Base-by-base conservation (phyloP, 192 early-diverging fungal genomes). In the Spizellomyces sp. region DNA sequence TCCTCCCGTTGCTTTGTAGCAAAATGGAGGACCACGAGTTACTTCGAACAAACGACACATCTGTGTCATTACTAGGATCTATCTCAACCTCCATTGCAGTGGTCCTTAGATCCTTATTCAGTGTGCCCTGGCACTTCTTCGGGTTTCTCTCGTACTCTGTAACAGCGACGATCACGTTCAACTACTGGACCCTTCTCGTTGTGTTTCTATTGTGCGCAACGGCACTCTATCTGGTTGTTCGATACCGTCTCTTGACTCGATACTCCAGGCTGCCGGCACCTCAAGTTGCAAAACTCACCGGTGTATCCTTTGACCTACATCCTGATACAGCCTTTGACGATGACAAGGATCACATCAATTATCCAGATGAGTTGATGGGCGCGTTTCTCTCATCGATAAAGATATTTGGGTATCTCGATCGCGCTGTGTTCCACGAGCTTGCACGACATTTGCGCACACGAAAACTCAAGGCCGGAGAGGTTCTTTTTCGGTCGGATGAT, bases 341-440 rank as follows among this genome's bases (percentile, higher is more conserved):
- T 19, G 77, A 86, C 19, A 80, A 86, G 22, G 75, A 66, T 15
- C 52, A 48, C 69, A 76, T 57, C 46, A 76, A n/a, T 14, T 83
- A 78, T 70, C 79, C 75, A 21, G 90, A 93, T 67, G 92, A 94
- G 67, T 91, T 93, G 69, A 80, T 94, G 48, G 86, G 85, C 56
- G 91, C 87, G 0, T 96, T 96, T 74, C 80, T 96, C 70, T 89
- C 88, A 7, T 88, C 83, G 15, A 96, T 80, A 58, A 84, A 84
- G 77, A 92, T 97, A 8, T 98, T 99, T 88, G 96, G 96, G 0
- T 98, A 97, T 75, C 86, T 99, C 10, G 98, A 99, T 59, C 84
- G 94, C 68, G 93, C 93, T 1, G 95, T 99, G 7, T 96, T 99
- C 77, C 93, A 93, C 77, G 98, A 99, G 77, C 87, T 99, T 15